A percentile compares a stretch with the other conserved stretches of the same genome.
Conservation (phyloP, 768 basidiomycete genomes). For the Mycena rosella region DNA sequence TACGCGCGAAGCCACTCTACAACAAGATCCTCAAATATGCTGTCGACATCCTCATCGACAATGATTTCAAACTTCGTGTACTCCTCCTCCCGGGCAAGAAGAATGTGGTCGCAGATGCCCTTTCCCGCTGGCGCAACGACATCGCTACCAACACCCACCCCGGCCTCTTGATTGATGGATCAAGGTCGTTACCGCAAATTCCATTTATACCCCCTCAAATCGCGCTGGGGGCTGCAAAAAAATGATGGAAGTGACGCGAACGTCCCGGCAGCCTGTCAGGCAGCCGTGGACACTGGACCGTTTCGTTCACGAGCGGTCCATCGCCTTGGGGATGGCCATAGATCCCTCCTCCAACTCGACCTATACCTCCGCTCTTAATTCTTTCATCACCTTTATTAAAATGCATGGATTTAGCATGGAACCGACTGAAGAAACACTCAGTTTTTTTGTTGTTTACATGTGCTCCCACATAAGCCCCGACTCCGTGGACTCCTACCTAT, state of each 20-base stretch:
- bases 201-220: slow-evolving; percentile 43
- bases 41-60: slow-evolving; percentile 30
- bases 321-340: slow-evolving; percentile 42
- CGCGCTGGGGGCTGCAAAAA: slow-evolving; percentile 45
- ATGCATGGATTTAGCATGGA: slow-evolving; percentile 44
- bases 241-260: slow-evolving; percentile 32
- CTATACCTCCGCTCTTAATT: slow-evolving; percentile 50
- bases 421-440: slow-evolving; percentile 51
- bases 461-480: slow-evolving; percentile 50
- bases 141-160: slow-evolving; percentile 5
- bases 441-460: slow-evolving; percentile 53
- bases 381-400: slow-evolving; percentile 46
- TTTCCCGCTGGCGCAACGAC: slow-evolving; percentile 40
- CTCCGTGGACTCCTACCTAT: slow-evolving; percentile 53
- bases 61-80: slow-evolving; percentile 39
- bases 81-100: slow-evolving; percentile 37
- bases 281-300: slow-evolving; percentile 51
- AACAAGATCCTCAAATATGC: slow-evolving; percentile 38
- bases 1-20: slow-evolving; percentile 23
- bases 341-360: slow-evolving; percentile 33
- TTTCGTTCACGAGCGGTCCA: slow-evolving; percentile 43
- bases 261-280: slow-evolving; percentile 47
- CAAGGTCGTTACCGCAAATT: too few relatives aligned
- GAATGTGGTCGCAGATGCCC: slow-evolving; percentile 44
- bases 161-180: slow-evolving; percentile 12